Evolutionary conservation across 768 basidiomycete species (phyloP).

Genomic region (Xanthoconium purpureum): DNA sequence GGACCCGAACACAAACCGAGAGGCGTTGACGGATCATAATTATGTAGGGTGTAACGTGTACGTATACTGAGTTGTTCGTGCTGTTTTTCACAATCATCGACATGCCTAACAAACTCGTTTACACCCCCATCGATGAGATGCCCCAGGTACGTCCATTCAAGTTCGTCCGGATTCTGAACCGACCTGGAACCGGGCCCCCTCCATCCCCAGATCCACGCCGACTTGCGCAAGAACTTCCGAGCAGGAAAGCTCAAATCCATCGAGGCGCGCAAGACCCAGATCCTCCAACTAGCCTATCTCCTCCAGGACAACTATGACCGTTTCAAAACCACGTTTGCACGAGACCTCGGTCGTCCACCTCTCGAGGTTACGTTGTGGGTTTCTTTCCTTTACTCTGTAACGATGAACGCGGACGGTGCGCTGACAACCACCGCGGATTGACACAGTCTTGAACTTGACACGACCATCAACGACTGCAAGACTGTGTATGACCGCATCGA

Average conservation of each 20-base stretch:
- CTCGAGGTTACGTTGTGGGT: conserved; percentile 56
- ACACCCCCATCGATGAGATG: conserved; percentile 55
- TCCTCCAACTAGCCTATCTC: conserved; percentile 71
- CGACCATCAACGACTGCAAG: conserved; percentile 53
- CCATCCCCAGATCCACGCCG: conserved; percentile 56
- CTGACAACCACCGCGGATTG: neutral
- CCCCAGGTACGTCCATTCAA: conserved; percentile 42
- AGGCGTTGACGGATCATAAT: no score
- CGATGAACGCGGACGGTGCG: neutral
- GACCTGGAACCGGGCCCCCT: no score
- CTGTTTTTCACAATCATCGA: no score
- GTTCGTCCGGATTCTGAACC: neutral
- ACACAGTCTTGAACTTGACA: conserved; percentile 58
- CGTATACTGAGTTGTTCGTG: no score
- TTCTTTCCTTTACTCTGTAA: conserved; percentile 20
- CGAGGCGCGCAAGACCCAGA: conserved; percentile 68
- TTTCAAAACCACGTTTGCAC: conserved; percentile 54
- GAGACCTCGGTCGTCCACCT: conserved; percentile 62
- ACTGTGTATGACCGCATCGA: conserved; percentile 60
- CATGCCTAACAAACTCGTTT: conserved; percentile 35
- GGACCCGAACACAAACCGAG: no score
- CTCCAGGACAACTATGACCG: conserved; percentile 66
- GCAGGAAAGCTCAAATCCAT: conserved; percentile 66
- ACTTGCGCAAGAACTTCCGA: conserved; percentile 55
- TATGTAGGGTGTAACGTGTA: no score